Conservation (phyloP, 495 filamentous ascomycete genomes). For the Aspergillus incahuasiensis region DNA sequence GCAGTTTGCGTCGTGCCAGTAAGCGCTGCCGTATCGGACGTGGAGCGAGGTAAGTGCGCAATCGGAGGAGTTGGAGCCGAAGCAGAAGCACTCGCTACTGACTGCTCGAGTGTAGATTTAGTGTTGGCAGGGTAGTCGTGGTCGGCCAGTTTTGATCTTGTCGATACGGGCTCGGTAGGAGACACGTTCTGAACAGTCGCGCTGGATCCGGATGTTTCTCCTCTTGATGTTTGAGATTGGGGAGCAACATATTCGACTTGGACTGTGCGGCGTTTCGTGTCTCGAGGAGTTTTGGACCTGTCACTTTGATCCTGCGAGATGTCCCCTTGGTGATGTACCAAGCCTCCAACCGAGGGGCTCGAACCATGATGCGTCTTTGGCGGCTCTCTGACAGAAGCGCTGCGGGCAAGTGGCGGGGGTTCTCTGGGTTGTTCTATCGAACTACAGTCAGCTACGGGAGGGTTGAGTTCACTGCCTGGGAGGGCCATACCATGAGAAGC, state of each 20-base stretch:
- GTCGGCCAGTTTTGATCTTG: slow-evolving; percentile 18
- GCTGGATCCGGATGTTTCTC: slow-evolving; percentile 40
- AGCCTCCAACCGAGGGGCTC: slow-evolving; percentile 57
- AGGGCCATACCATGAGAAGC: slow-evolving; percentile 56
- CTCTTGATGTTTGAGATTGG: slow-evolving; percentile 69
- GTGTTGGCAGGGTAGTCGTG: slow-evolving; percentile 6
- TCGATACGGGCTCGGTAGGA: slow-evolving; percentile 15
- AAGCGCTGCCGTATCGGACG: slow-evolving; percentile 52
- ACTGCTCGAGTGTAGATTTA: slow-evolving; percentile 10
- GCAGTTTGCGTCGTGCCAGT: slow-evolving; percentile 41
- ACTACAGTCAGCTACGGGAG: slow-evolving; percentile 22
- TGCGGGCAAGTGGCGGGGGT: slow-evolving; percentile 65
- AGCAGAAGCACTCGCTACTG: slow-evolving; percentile 7
- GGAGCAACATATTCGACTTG: slow-evolving; percentile 98
- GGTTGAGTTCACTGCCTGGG: not conserved
- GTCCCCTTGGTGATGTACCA: slow-evolving; percentile 70
- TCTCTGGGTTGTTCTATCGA: slow-evolving; percentile 51
- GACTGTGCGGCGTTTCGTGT: slow-evolving; percentile 89
- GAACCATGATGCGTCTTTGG: slow-evolving; percentile 61
- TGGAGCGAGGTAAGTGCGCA: slow-evolving; percentile 49
- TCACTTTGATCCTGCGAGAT: slow-evolving; percentile 65
- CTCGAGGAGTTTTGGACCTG: slow-evolving; percentile 61
- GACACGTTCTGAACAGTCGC: slow-evolving; percentile 13
- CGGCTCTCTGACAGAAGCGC: slow-evolving; percentile 87
- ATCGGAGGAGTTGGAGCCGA: slow-evolving; percentile 11